Base-by-base conservation (phyloP, 306 rosid species). In the Comarum palustre region DNA sequence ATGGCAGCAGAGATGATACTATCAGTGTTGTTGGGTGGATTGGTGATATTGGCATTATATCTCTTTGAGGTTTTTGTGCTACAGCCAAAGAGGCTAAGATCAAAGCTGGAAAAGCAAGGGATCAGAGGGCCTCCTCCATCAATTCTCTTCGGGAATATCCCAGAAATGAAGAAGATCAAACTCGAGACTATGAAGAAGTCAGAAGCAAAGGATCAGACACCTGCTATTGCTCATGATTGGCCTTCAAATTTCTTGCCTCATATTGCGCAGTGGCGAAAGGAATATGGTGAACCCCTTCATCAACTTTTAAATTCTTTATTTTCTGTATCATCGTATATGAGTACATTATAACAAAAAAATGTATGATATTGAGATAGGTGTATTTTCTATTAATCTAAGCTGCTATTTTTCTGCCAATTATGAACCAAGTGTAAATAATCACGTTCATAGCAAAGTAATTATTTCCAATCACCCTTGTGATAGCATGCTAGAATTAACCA, bases 111-210 rank as follows among this genome's bases (percentile, higher is more conserved):
- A 5, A 83, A 43, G 59, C 96, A 92, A 48, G 95, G 96, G 16
- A 88, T 90, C 65, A 24, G 68, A 71, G 98, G 98, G 0, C 95
- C 95, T 75, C 65, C 81, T 4, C 83, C 90, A 22, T 78, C 87
- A 38, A 67, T 85, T 6, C 69, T 81, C 51, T 62, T 84, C 17
- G 98, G 96, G 10, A 90, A 88, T 60, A 73, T 90, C 39, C 77
- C 84, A 0, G 82, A 92, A 60, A 90, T 86, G 10, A 87, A 82
- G 69, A 75, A 43, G 9, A 72, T 87, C 78, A 73, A 64, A 17
- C 77, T 61, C 10, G 47, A 83, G 72, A 12, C 17, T 31, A 69
- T 24, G 52, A 71, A 72, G 24, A 68, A 68, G 10, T 24, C 58
- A 15, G 2, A 59, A 25, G 31, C 65, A 31, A 41, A 69, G 20